Evolutionary conservation across 2,329 filamentous ascomycete species (phyloP).

Genomic region (Penicillium crustosum): DNA sequence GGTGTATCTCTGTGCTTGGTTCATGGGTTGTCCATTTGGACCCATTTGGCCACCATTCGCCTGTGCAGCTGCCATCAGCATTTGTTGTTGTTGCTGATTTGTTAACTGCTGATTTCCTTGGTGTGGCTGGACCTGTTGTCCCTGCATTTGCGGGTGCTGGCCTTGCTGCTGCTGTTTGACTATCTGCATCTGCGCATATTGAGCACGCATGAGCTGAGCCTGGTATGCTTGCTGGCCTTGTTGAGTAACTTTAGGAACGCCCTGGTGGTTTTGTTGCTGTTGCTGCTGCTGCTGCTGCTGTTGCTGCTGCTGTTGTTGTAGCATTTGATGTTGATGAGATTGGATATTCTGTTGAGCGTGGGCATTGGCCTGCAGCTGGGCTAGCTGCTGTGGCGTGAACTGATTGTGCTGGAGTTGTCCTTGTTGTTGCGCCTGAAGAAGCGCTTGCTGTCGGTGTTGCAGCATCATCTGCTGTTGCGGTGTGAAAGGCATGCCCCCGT

Average conservation of each 20-base stretch:
- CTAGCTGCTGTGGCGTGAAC: conserved; percentile 44
- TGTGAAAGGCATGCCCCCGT: conserved; percentile 36
- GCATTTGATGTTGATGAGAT: conserved; percentile 40
- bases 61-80: conserved; percentile 42
- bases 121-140: conserved; percentile 29
- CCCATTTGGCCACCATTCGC: conserved; percentile 39
- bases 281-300: conserved; percentile 27
- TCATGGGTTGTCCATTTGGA: conserved; percentile 32
- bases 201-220: conserved; percentile 39
- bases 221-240: conserved; percentile 39
- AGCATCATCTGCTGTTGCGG: conserved; percentile 39
- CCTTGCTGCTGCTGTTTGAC: conserved; percentile 29
- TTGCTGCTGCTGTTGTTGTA: conserved; percentile 32
- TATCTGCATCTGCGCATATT: conserved; percentile 41
- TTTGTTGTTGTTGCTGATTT: conserved; percentile 39
- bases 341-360: conserved; percentile 50
- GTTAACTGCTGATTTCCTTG: conserved; percentile 38
- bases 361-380: conserved; percentile 45
- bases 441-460: conserved; percentile 42
- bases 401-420: conserved; percentile 36
- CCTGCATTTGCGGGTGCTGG: conserved; percentile 29
- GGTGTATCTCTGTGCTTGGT: conserved; percentile 36
- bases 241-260: conserved; percentile 22
- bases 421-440: conserved; percentile 40
- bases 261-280: conserved; percentile 21